Percentiles rank a stretch among this genome's conserved stretches.
phyloP scores from a whole-genome alignment of 75 land plant genomes.

The Sequoia sempervirens region DNA sequence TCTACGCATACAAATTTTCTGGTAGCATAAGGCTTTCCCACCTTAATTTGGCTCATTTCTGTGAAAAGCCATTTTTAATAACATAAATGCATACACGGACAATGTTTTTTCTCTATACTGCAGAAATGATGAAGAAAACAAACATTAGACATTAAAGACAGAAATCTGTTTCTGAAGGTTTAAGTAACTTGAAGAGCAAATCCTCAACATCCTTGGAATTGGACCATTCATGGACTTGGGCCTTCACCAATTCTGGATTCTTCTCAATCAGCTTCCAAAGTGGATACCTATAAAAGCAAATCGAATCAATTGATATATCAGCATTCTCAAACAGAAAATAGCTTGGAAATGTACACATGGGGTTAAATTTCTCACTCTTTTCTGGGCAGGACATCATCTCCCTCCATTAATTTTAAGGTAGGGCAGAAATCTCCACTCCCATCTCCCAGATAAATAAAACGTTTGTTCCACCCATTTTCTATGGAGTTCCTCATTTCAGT shows the following conservation, averaged over 20 bases:
- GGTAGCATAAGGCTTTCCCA: no score
- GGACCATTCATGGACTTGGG: constrained; percentile 5
- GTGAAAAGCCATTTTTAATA: no score
- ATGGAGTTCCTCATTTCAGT: not conserved
- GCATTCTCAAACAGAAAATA: not conserved
- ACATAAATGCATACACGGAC: no score
- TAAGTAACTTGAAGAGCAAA: not conserved
- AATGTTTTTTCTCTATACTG: no score
- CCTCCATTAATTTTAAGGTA: constrained; percentile 27
- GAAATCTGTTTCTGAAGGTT: not conserved
- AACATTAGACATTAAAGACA: no score
- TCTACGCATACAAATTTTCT: no score
- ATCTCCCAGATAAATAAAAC: constrained; percentile 51
- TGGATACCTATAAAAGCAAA: constrained; percentile 2
- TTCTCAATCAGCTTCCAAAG: constrained; percentile 1
- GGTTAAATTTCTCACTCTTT: constrained; percentile 21
- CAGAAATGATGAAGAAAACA: no score
- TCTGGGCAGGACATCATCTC: constrained; percentile 47
- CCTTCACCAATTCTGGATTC: constrained; percentile 1
- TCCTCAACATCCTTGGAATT: constrained; percentile 4
- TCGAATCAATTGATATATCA: not conserved
- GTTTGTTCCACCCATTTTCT: constrained; percentile 1
- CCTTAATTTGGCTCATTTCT: no score
- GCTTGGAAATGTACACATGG: not conserved
- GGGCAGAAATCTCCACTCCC: constrained; percentile 65